phyloP scores from a whole-genome alignment of 768 basidiomycete species.

The Boletus edulis region DNA sequence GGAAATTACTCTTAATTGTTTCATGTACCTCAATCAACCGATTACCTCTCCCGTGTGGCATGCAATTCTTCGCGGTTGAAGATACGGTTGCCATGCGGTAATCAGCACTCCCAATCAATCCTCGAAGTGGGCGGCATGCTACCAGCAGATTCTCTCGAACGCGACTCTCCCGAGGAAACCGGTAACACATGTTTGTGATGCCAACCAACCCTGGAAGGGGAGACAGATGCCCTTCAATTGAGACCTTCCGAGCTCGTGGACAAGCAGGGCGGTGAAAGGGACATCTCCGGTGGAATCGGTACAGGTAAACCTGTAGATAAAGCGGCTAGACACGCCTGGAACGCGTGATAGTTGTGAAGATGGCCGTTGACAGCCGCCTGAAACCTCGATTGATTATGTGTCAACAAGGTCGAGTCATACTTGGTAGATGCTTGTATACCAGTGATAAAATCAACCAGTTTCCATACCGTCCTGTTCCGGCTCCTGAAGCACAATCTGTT shows the following conservation, averaged over 20 bases:
- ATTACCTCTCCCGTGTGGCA: not conserved
- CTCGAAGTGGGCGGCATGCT: not conserved
- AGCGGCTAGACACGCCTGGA: not conserved
- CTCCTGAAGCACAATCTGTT: conserved; percentile 38
- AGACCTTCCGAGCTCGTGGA: no score
- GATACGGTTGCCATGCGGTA: not conserved
- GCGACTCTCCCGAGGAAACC: not conserved
- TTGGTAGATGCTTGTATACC: not conserved
- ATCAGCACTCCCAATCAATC: not conserved
- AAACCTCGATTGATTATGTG: not conserved
- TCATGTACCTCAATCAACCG: conserved; percentile 5
- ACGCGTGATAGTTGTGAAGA: not conserved
- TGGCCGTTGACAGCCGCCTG: not conserved
- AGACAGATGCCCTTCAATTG: not conserved
- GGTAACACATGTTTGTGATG: not conserved
- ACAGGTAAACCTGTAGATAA: not conserved
- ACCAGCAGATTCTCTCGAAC: not conserved
- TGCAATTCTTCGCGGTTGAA: not conserved
- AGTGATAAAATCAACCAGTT: conserved; percentile 8
- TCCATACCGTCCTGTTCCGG: conserved; percentile 45
- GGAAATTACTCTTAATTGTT: conserved; percentile 1
- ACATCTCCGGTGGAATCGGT: not conserved
- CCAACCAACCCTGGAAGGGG: not conserved
- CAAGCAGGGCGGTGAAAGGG: not conserved
- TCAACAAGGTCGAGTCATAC: not conserved